Conservation (phyloP, 768 basidiomycete genomes). For the Mycena galericulata region DNA sequence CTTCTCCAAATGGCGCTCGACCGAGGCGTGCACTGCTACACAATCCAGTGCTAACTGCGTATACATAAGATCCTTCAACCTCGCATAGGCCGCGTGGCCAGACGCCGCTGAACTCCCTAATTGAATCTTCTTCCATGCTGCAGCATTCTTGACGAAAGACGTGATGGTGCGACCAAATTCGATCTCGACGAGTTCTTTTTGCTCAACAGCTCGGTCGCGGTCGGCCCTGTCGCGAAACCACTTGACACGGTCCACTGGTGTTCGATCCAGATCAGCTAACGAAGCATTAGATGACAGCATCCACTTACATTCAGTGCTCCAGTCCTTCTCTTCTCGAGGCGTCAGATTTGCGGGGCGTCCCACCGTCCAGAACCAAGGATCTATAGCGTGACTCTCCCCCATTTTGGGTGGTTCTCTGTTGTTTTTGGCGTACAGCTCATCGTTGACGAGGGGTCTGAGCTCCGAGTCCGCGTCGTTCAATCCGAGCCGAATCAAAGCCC, state of each 20-base stretch:
- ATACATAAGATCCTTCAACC: neutral
- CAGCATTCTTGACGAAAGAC: conserved; percentile 11
- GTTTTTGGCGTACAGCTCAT: conserved; percentile 36
- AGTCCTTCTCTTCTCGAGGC: conserved; percentile 33
- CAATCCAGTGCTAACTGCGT: neutral
- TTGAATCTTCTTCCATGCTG: neutral
- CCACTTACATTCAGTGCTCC: conserved; percentile 40
- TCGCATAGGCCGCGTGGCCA: neutral
- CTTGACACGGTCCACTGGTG: conserved; percentile 39
- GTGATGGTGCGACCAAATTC: conserved; percentile 36
- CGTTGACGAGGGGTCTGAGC: conserved; percentile 33
- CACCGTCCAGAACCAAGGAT: conserved; percentile 42
- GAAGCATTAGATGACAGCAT: neutral
- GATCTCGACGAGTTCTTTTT: conserved; percentile 43
- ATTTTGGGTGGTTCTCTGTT: conserved; percentile 27
- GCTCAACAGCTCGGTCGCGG: conserved; percentile 40
- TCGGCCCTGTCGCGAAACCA: conserved; percentile 44
- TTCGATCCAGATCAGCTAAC: neutral
- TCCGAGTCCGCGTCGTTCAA: too few species aligned
- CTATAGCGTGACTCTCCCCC: conserved; percentile 34
- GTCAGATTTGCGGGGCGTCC: conserved; percentile 31
- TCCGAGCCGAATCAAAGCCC: neutral
- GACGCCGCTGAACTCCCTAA: neutral
- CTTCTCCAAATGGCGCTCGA: neutral
- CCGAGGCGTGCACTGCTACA: neutral